Evolutionary conservation across 2,329 filamentous ascomycete species (phyloP).

Genomic region (Scortechinia acanthostroma): DNA sequence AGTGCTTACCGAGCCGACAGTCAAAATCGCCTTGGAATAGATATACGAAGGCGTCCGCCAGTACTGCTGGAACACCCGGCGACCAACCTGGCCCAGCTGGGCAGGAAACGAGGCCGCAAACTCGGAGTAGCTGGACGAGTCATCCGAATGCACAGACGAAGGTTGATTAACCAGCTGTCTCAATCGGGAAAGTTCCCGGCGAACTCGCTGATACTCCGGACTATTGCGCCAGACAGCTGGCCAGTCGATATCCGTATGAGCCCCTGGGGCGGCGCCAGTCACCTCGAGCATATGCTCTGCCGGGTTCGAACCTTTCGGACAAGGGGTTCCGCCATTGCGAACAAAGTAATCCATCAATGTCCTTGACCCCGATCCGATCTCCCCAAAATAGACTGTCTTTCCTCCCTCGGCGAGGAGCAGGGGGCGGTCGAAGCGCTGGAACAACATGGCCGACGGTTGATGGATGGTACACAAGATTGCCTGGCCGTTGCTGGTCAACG

Average conservation of each 20-base stretch:
- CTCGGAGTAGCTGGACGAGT: slow-evolving; percentile 46
- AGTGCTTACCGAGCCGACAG: slow-evolving; percentile 25
- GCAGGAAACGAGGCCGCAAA: slow-evolving; percentile 69
- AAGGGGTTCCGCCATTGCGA: slow-evolving; percentile 51
- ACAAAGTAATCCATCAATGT: slow-evolving; percentile 59
- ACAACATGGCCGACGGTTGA: slow-evolving; percentile 35
- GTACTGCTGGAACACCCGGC: slow-evolving; percentile 70
- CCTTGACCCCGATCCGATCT: slow-evolving; percentile 46
- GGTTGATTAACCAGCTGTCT: slow-evolving; percentile 5
- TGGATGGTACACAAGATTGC: slow-evolving; percentile 42
- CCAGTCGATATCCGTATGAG: slow-evolving; percentile 30
- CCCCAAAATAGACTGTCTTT: slow-evolving; percentile 52
- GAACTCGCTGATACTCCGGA: slow-evolving; percentile 16
- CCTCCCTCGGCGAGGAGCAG: slow-evolving; percentile 45
- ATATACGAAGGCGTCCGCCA: slow-evolving; percentile 74
- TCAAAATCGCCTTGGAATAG: slow-evolving; percentile 61
- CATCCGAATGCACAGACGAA: slow-evolving; percentile 2
- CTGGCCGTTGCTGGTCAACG: slow-evolving; percentile 33
- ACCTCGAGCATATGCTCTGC: slow-evolving; percentile 71
- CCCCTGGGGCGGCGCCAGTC: slow-evolving; percentile 36
- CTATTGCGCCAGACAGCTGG: slow-evolving; percentile 23
- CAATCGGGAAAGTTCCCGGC: slow-evolving; percentile 18
- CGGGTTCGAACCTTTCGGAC: slow-evolving; percentile 56
- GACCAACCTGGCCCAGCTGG: slow-evolving; percentile 60
- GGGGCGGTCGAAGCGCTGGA: slow-evolving; percentile 44